Evolutionary conservation across 2,329 filamentous ascomycete species (phyloP), one percentile per base, ranked within the genome.

Genomic region (Venturia effusa): DNA sequence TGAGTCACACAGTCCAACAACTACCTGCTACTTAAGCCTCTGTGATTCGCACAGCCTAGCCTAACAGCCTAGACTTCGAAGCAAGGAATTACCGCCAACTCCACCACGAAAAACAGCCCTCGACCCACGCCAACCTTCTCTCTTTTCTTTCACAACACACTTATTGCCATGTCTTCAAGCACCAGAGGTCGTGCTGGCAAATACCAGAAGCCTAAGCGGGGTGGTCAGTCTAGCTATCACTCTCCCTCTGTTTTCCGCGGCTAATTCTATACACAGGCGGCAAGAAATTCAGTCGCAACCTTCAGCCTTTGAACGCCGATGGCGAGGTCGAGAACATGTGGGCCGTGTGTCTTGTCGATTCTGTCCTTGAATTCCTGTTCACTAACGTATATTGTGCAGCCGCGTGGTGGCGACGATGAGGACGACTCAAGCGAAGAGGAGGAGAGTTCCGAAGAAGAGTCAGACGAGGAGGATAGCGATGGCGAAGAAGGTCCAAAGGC

Each of bases 261-360:
- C 63, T 64, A 59, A 65, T 51, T 32, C 22, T 19, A 59, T 15
- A 30, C 34, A 30, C 68, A 96, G 92, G 92, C 67, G 94, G 94
- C 72, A 96, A 97, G 78, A 88, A 96, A 73, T 99, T 95, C 80
- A 97, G 92, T 69, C 88, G 91, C 68, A 88, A 97, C 75, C 86
- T 97, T 59, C 87, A 90, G 75, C 92, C 92, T 24, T 79, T 94
- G 71, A 92, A 97, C 72, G 87, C 87, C 69, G 90, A 97, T 73
- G 94, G 93, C 70, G 94, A 94, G 72, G 86, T 90, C 69, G 81
- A 93, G 67, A 87, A 88, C 81, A 93, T 96, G 84, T 96, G 93
- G 90, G 86, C 84, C 73, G 84, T 86, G 73, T 78, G 84, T 72
- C 66, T 48, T 34, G 22, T 72, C 64, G 17, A 37, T 34, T 17